A percentile compares a stretch with the other conserved stretches of the same genome.
These are phyloP conservation scores for Suillus occidentalis DNA, from an alignment of 768 basidiomycete genomes.

Conservation along the genomic window DNA sequence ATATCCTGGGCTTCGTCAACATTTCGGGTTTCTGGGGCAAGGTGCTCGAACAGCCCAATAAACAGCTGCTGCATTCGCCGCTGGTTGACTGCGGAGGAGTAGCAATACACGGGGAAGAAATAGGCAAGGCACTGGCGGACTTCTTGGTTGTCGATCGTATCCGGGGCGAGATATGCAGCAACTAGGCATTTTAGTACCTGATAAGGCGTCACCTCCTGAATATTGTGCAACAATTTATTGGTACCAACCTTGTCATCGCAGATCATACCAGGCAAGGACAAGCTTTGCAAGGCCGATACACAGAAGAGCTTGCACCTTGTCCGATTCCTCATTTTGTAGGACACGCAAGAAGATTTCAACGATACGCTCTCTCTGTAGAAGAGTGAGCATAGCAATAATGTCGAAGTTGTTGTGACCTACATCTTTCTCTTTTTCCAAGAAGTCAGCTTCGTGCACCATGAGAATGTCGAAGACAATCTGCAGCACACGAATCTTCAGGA, in stretches of 20 bases:
- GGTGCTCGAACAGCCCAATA: slow-evolving; percentile 62
- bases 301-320: slow-evolving; percentile 68
- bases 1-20: slow-evolving; percentile 73
- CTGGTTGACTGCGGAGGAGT: slow-evolving; percentile 76
- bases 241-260: slow-evolving; percentile 63
- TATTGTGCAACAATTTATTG: not conserved
- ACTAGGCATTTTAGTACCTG: slow-evolving; percentile 52
- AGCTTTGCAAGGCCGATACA: slow-evolving; percentile 87
- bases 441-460: slow-evolving; percentile 75
- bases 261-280: slow-evolving; percentile 72
- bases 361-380: slow-evolving; percentile 49
- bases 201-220: not conserved
- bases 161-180: slow-evolving; percentile 73
- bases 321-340: slow-evolving; percentile 53
- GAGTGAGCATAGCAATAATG: not conserved
- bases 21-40: slow-evolving; percentile 56
- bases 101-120: slow-evolving; percentile 86
- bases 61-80: slow-evolving; percentile 71
- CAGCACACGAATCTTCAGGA: slow-evolving; percentile 68
- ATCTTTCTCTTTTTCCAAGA: slow-evolving; percentile 48
- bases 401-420: slow-evolving; percentile 21
- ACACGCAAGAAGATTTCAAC: slow-evolving; percentile 65
- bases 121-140: slow-evolving; percentile 83
- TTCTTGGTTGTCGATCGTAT: slow-evolving; percentile 77
- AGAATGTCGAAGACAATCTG: slow-evolving; percentile 83